phyloP scores from a whole-genome alignment of 768 basidiomycete genomes.

The Calocybe indica region DNA sequence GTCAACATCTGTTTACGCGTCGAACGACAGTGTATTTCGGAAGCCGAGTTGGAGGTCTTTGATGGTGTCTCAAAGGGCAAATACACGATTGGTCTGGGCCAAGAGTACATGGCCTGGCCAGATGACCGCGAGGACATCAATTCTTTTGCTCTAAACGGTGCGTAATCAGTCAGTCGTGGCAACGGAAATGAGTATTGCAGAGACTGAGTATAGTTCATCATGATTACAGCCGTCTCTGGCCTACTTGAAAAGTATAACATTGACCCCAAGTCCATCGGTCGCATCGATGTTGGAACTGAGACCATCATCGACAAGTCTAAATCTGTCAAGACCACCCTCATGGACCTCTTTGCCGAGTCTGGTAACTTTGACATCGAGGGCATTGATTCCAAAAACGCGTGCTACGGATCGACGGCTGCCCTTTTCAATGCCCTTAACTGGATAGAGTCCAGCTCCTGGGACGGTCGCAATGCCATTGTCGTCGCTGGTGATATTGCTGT shows the following conservation, averaged over 20 bases:
- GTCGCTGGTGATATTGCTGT: slow-evolving; percentile 97
- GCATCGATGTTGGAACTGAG: slow-evolving; percentile 97
- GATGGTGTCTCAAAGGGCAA: slow-evolving; percentile 94
- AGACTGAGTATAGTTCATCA: neutral
- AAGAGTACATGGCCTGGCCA: slow-evolving; percentile 97
- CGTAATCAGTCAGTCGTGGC: neutral
- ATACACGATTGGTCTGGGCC: slow-evolving; percentile 98
- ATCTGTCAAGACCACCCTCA: slow-evolving; percentile 95
- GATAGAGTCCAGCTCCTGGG: slow-evolving; percentile 95
- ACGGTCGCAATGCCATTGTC: slow-evolving; percentile 95
- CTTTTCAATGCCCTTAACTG: slow-evolving; percentile 99
- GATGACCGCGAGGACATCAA: slow-evolving; percentile 99
- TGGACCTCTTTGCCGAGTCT: slow-evolving; percentile 92
- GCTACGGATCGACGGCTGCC: slow-evolving; percentile 97
- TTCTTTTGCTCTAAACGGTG: slow-evolving; percentile 93
- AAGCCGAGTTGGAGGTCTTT: slow-evolving; percentile 89
- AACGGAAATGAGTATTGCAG: neutral
- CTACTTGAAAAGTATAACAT: slow-evolving; percentile 93
- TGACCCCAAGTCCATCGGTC: slow-evolving; percentile 94
- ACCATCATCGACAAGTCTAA: slow-evolving; percentile 99
- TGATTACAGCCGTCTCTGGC: slow-evolving; percentile 67
- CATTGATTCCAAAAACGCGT: slow-evolving; percentile 98
- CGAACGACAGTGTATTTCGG: slow-evolving; percentile 78
- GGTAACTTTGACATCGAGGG: slow-evolving; percentile 98
- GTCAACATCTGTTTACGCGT: slow-evolving; percentile 3